Conservation (phyloP, 164 flowering plant species). For the Malania oleifera region DNA sequence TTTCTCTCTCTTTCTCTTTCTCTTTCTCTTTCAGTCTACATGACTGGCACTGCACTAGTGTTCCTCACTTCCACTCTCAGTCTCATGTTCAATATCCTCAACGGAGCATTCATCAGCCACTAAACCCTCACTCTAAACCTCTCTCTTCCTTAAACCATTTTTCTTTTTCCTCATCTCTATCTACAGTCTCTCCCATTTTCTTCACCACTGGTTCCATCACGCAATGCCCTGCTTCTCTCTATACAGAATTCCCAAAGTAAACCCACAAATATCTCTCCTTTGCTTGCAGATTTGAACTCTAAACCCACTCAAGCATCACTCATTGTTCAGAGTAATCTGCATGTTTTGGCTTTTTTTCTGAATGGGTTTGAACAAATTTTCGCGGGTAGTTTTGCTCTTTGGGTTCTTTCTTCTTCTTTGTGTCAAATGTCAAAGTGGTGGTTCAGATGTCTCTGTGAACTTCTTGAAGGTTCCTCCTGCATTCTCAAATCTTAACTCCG, state of each 20-base stretch:
- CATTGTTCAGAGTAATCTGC: background rate
- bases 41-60: too few species aligned
- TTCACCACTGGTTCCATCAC: constrained; percentile 4
- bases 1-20: constrained; percentile 19
- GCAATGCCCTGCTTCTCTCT: constrained; percentile 8
- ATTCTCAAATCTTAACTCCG: constrained; percentile 38
- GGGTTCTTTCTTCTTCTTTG: constrained; percentile 37
- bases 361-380: constrained; percentile 35
- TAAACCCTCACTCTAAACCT: constrained; percentile 6
- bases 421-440: constrained; percentile 26
- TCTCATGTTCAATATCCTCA: constrained; percentile 43
- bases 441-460: constrained; percentile 43
- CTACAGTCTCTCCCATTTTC: constrained; percentile 1
- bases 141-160: constrained; percentile 4
- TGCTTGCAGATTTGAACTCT: background rate
- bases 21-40: background rate
- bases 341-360: constrained; percentile 17
- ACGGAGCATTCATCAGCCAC: constrained; percentile 29
- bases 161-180: constrained; percentile 11
- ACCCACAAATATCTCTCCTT: constrained; percentile 11
- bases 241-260: constrained; percentile 1
- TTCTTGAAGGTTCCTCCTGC: constrained; percentile 53
- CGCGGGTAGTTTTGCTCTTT: constrained; percentile 35
- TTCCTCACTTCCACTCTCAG: constrained; percentile 25
- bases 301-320: constrained; percentile 5